These are phyloP conservation scores for Suhomyces anneliseae DNA, from an alignment of 1,139 yeast species.

Conservation along the genomic window DNA sequence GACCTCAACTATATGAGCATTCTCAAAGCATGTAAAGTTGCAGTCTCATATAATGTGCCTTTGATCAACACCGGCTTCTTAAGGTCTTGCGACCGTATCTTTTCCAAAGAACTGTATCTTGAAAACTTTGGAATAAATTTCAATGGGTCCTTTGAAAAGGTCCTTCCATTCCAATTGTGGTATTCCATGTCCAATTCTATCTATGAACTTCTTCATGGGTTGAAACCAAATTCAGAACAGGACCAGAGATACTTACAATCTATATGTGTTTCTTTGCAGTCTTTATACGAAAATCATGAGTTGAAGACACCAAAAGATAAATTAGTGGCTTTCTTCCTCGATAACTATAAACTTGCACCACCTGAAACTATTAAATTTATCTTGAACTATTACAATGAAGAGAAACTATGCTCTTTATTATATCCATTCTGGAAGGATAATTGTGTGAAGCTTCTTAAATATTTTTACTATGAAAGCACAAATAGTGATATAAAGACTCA, in stretches of 20 bases:
- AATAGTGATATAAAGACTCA: conserved; percentile 36
- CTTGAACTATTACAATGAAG: conserved; percentile 48
- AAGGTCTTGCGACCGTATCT: conserved; percentile 34
- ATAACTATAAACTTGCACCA: conserved; percentile 37
- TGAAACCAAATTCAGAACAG: conserved; percentile 29
- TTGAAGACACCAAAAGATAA: conserved; percentile 47
- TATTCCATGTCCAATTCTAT: conserved; percentile 45
- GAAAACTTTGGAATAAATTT: conserved; percentile 17
- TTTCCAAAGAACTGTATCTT: conserved; percentile 27
- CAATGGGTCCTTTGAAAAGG: conserved; percentile 18
- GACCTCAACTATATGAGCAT: conserved; percentile 25
- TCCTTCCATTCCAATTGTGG: conserved; percentile 52
- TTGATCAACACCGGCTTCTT: conserved; percentile 34
- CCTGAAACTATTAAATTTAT: conserved; percentile 40
- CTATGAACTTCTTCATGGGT: conserved; percentile 28
- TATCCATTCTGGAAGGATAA: conserved; percentile 54
- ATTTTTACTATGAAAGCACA: conserved; percentile 37
- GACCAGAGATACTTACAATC: conserved; percentile 37
- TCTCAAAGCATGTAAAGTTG: conserved; percentile 25
- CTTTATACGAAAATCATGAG: conserved; percentile 34
- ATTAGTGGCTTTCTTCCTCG: conserved; percentile 45
- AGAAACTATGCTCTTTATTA: conserved; percentile 54
- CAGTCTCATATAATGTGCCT: conserved; percentile 30
- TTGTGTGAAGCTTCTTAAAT: conserved; percentile 42
- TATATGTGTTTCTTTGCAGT: conserved; percentile 38